Conservation (phyloP, 2,329 filamentous ascomycete species). For the Aspergillus pseudoglaucus region DNA sequence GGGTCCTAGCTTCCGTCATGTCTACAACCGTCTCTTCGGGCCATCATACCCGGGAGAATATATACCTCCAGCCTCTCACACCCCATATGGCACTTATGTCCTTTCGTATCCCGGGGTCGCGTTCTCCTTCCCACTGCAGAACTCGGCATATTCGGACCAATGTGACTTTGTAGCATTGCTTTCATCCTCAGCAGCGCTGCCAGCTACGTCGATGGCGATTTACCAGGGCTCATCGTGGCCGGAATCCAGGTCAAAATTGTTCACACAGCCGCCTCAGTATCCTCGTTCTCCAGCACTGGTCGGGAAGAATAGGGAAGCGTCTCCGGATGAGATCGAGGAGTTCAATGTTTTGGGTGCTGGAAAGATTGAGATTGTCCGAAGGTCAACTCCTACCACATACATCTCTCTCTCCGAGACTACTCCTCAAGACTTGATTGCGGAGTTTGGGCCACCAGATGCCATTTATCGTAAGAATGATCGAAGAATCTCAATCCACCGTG, state of each 20-base stretch:
- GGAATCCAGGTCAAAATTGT: slow-evolving; percentile 68
- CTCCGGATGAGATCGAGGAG: slow-evolving; percentile 83
- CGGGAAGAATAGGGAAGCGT: slow-evolving; percentile 66
- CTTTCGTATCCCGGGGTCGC: slow-evolving; percentile 92
- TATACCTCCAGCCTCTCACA: slow-evolving; percentile 55
- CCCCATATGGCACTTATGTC: slow-evolving; percentile 68
- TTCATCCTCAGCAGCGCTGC: slow-evolving; percentile 67
- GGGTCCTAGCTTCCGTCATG: slow-evolving; percentile 76
- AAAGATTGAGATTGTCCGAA: slow-evolving; percentile 68
- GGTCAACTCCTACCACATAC: slow-evolving; percentile 60
- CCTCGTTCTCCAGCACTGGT: slow-evolving; percentile 65
- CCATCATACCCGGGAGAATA: slow-evolving; percentile 94
- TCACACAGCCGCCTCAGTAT: slow-evolving; percentile 66
- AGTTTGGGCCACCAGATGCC: slow-evolving; percentile 86
- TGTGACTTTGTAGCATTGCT: slow-evolving; percentile 81
- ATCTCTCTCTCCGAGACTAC: slow-evolving; percentile 80
- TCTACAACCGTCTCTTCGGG: slow-evolving; percentile 89
- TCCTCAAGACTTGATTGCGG: slow-evolving; percentile 82
- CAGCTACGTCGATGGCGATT: slow-evolving; percentile 80
- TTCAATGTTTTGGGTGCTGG: slow-evolving; percentile 73
- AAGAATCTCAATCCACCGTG: slow-evolving; percentile 71
- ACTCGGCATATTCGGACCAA: slow-evolving; percentile 64
- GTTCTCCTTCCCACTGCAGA: slow-evolving; percentile 77
- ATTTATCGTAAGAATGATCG: slow-evolving; percentile 90
- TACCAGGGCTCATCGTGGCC: slow-evolving; percentile 90